Evolutionary conservation across 208 protist genomes (phyloP), one percentile per base, ranked within the genome.

Genomic region (Acanthamoeba polyphaga): DNA sequence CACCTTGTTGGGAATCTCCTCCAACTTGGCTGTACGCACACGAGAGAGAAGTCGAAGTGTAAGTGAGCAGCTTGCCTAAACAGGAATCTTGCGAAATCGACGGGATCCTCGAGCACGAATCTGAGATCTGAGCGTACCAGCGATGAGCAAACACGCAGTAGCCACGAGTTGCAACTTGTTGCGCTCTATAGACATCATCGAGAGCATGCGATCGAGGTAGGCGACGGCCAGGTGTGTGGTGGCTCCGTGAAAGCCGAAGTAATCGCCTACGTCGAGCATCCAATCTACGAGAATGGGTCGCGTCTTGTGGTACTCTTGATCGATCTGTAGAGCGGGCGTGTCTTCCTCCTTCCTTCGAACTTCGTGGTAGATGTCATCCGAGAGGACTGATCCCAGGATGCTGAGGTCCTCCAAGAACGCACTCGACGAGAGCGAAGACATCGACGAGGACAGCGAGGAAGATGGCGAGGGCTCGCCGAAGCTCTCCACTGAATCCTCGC

Each of bases 221-320:
- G 80, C 80, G 80, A 88, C 53, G n/a, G 80, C 80, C n/a, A 88
- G 80, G 64, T 88, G 80, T 13, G 80, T 88, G 24, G 80, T 88
- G 51, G 80, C 43, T 46, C 80, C 80, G 53, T 88, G 46, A 64
- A 88, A 88, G 53, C 80, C 51, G 34, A 88, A 88, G 80, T 66
- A 88, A 66, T 88, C 80, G 51, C 80, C 80, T n/a, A 88, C 80
- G 34, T 88, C 80, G 24, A 88, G 80, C 46, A 88, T 88, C 80
- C 80, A 88, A 64, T 88, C 80, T 10, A 88, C 80, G 32, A 88
- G 49, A 10, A 88, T 43, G 29, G 80, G 80, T 64, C 80, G 80
- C 32, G 80, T 88, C 49, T 62, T 88, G 80, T 88, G 53, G 80
- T 88, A 88, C 53, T 88, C 80, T 10, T 29, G 80, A 27, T 27